Conservation (phyloP, 169 alveolate species). For the Plasmodium yoelii region DNA sequence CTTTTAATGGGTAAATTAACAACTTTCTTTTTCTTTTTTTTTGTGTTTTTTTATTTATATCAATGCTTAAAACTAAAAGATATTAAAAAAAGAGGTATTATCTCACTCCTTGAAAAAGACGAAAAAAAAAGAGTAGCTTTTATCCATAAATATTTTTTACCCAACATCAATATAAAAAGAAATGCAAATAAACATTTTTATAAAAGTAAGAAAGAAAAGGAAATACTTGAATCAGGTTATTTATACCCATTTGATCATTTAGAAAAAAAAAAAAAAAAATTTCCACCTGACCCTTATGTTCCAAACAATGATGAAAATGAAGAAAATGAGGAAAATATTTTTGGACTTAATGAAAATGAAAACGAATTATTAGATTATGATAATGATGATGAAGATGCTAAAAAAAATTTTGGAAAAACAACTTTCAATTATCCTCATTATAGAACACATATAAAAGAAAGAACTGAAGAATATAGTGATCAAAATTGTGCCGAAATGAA, state of each 20-base stretch:
- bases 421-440: constrained; percentile 26
- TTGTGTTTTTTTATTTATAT: constrained; percentile 13
- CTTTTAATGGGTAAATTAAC: constrained; percentile 39
- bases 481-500: background rate
- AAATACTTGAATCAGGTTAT: constrained; percentile 68
- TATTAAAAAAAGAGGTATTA: background rate
- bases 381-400: constrained; percentile 66
- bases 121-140: background rate
- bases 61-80: constrained; percentile 14
- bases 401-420: constrained; percentile 46
- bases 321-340: constrained; percentile 6
- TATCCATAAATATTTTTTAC: background rate
- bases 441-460: background rate
- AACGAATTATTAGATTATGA: constrained; percentile 40
- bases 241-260: constrained; percentile 70
- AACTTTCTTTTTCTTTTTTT: constrained; percentile 6
- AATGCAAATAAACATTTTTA: constrained; percentile 23
- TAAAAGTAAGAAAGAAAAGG: constrained; percentile 50
- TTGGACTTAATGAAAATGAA: constrained; percentile 33
- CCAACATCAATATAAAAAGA: constrained; percentile 6
- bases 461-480: background rate
- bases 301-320: constrained; percentile 54
- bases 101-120: background rate
- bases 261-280: constrained; percentile 69
- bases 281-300: constrained; percentile 68